Evolutionary conservation across 139 green algal genomes (phyloP).

Genomic region (Asterochloris erici): DNA sequence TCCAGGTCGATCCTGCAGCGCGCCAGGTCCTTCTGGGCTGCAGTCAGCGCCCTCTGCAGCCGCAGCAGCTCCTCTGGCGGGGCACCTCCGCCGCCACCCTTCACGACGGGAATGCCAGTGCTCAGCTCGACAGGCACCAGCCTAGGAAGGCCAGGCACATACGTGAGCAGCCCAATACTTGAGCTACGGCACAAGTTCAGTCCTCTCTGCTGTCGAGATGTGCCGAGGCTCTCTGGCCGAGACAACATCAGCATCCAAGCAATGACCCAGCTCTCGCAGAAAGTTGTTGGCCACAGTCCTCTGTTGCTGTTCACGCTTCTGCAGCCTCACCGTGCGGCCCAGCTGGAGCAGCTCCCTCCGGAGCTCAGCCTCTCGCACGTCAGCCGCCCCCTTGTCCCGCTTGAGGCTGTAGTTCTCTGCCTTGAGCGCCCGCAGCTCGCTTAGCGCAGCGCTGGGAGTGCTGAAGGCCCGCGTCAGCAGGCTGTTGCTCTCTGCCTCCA

Average conservation of each 20-base stretch:
- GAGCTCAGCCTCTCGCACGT: constrained; percentile 51
- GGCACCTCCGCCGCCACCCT: not conserved
- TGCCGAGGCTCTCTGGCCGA: too few relatives aligned
- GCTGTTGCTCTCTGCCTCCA: constrained; percentile 18
- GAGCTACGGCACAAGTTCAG: too few relatives aligned
- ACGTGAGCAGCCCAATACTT: too few relatives aligned
- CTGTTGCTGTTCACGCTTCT: too few relatives aligned
- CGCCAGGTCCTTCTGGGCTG: constrained; percentile 21
- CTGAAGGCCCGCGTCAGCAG: constrained; percentile 13
- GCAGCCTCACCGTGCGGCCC: constrained; percentile 21
- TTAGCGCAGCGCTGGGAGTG: constrained; percentile 7
- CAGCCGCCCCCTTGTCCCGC: constrained; percentile 43
- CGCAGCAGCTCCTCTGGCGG: not conserved
- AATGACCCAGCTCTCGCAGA: too few relatives aligned
- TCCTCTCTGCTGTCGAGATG: too few relatives aligned
- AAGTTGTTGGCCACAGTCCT: too few relatives aligned
- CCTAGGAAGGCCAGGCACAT: too few relatives aligned
- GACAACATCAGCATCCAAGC: too few relatives aligned
- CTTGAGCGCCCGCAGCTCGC: constrained; percentile 39
- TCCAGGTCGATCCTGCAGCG: constrained; percentile 41
- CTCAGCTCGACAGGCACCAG: too few relatives aligned
- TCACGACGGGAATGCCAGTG: not conserved
- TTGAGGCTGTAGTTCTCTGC: constrained; percentile 49
- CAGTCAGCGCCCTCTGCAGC: constrained; percentile 31
- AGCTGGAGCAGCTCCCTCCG: constrained; percentile 30